Conservation (phyloP, 139 green algal genomes). For the Coelastrella sp. region DNA sequence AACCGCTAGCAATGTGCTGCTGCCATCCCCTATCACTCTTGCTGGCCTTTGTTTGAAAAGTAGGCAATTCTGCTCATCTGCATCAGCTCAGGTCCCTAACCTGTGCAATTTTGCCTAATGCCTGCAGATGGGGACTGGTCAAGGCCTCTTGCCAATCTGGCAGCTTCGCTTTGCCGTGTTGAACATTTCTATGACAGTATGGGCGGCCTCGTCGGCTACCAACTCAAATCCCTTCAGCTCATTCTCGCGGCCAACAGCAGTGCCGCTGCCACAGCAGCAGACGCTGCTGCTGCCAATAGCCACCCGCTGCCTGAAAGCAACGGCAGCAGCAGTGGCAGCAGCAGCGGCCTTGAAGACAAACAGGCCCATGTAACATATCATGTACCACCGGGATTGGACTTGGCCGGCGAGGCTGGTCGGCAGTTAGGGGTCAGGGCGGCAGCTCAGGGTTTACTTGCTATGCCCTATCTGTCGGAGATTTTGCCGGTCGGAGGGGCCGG, state of each 20-base stretch:
- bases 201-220: conserved; percentile 96
- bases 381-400: conserved; percentile 78
- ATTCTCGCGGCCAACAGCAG: conserved; percentile 62
- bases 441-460: conserved; percentile 72
- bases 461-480: conserved; percentile 94
- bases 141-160: conserved; percentile 54
- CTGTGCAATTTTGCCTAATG: not conserved
- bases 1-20: no score
- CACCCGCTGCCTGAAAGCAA: no score
- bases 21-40: no score
- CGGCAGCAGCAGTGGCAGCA: not conserved
- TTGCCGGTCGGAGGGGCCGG: conserved; percentile 93
- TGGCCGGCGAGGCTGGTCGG: conserved; percentile 65
- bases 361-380: conserved; percentile 61
- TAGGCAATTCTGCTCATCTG: no score
- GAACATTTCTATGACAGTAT: conserved; percentile 96
- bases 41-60: no score
- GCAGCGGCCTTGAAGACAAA: not conserved
- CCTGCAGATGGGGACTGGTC: not conserved
- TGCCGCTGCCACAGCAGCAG: not conserved
- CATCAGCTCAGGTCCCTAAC: no score
- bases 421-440: conserved; percentile 54
- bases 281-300: no score
- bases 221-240: conserved; percentile 88
- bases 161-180: conserved; percentile 65